Conservation (phyloP, 169 alveolate genomes). For the Eimeria falciformis region DNA sequence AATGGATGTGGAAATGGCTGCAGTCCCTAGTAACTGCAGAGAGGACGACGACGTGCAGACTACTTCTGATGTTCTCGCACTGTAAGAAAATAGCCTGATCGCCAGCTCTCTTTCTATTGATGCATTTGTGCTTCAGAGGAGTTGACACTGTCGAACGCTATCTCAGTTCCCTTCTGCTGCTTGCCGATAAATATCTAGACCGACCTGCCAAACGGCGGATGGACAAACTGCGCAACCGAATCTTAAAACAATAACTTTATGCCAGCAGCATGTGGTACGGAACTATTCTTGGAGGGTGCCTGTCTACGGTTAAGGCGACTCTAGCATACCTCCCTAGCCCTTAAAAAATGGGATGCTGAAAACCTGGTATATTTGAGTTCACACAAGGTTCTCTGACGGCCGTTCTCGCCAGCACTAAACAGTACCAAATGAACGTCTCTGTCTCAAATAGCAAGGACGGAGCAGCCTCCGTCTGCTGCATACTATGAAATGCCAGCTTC, state of each 20-base stretch:
- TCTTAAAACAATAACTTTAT: neutral
- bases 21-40: constrained; percentile 64
- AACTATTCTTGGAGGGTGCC: no score
- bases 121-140: neutral
- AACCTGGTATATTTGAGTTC: no score
- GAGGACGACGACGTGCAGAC: constrained; percentile 71
- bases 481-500: no score
- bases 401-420: no score
- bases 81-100: neutral
- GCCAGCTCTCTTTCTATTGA: neutral
- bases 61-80: constrained; percentile 51
- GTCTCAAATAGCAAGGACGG: no score
- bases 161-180: neutral
- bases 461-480: no score
- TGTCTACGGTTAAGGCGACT: no score
- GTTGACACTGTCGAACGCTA: constrained; percentile 2
- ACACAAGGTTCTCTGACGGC: no score
- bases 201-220: neutral
- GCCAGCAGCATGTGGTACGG: no score
- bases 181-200: neutral
- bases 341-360: no score
- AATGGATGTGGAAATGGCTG: constrained; percentile 70
- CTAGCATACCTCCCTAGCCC: no score
- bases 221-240: neutral
- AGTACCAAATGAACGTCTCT: no score